Evolutionary conservation across 2,329 filamentous ascomycete genomes (phyloP).

Genomic region (Myriosclerotinia duriaeana): DNA sequence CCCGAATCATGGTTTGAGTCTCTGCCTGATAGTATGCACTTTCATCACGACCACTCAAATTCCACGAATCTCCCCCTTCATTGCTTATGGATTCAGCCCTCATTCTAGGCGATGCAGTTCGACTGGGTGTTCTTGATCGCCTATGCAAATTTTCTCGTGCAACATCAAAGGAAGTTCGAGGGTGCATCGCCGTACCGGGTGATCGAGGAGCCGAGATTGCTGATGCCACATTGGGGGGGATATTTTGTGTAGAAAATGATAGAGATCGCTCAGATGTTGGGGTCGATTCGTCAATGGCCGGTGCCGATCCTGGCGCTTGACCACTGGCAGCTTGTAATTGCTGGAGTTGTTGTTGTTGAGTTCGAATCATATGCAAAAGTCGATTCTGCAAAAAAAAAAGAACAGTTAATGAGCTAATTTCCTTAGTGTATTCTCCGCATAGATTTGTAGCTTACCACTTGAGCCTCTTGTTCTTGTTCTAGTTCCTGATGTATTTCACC

Average conservation of each 20-base stretch:
- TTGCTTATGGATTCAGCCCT: constrained; percentile 58
- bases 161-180: constrained; percentile 60
- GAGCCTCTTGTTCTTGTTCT: constrained; percentile 75
- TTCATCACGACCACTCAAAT: constrained; percentile 68
- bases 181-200: constrained; percentile 44
- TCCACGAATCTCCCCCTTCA: constrained; percentile 58
- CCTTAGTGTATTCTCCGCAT: neutral
- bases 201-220: constrained; percentile 53
- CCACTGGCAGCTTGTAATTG: constrained; percentile 51
- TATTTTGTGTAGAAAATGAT: constrained; percentile 45
- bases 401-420: neutral
- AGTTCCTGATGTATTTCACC: constrained; percentile 78
- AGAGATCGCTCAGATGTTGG: constrained; percentile 49
- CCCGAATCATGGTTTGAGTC: constrained; percentile 72
- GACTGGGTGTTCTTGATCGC: constrained; percentile 59
- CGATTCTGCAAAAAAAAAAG: constrained; percentile 57
- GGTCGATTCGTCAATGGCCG: constrained; percentile 44
- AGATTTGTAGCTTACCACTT: constrained; percentile 56
- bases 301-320: constrained; percentile 44
- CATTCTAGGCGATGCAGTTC: constrained; percentile 55
- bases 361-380: constrained; percentile 72
- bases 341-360: constrained; percentile 70
- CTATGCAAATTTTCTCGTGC: constrained; percentile 55
- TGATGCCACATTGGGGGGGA: constrained; percentile 42
- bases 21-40: constrained; percentile 80